These are phyloP conservation scores for Pilaira anomala DNA, from an alignment of 192 early-diverging fungal species.

Conservation along the genomic window DNA sequence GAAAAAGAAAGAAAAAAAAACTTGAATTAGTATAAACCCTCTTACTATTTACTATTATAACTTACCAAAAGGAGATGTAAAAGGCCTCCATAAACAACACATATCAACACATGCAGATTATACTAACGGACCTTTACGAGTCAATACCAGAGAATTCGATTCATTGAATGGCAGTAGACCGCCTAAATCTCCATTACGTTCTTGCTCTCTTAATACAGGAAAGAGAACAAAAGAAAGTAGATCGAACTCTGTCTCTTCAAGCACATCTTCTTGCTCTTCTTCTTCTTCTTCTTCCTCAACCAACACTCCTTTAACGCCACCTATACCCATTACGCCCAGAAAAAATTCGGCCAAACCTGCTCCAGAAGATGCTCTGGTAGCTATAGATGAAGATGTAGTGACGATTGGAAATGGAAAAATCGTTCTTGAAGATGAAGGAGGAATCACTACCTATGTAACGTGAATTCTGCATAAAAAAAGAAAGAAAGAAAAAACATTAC, in stretches of 20 bases:
- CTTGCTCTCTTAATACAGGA: neutral
- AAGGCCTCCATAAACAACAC: neutral
- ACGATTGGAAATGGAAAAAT: neutral
- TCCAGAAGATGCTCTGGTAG: too few species aligned
- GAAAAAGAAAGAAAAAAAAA: too few species aligned
- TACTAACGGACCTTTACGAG: neutral
- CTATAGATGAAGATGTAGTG: too few species aligned
- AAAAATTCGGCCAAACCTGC: neutral
- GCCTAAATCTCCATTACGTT: slow-evolving; percentile 9
- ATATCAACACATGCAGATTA: neutral
- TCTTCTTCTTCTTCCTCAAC: too few species aligned
- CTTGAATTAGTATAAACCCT: neutral
- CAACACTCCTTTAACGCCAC: too few species aligned
- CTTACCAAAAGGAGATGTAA: neutral
- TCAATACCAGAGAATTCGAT: neutral
- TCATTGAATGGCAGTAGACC: neutral
- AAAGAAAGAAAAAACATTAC: slow-evolving; percentile 30
- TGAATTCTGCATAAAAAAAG: neutral
- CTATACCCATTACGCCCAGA: neutral
- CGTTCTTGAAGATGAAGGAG: slow-evolving; percentile 8
- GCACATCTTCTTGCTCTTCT: too few species aligned
- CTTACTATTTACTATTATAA: too few species aligned
- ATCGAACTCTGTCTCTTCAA: too few species aligned
- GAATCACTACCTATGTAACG: neutral
- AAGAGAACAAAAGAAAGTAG: too few species aligned